phyloP scores from a whole-genome alignment of 2,329 filamentous ascomycete species.

The Aureobasidium namibiae region DNA sequence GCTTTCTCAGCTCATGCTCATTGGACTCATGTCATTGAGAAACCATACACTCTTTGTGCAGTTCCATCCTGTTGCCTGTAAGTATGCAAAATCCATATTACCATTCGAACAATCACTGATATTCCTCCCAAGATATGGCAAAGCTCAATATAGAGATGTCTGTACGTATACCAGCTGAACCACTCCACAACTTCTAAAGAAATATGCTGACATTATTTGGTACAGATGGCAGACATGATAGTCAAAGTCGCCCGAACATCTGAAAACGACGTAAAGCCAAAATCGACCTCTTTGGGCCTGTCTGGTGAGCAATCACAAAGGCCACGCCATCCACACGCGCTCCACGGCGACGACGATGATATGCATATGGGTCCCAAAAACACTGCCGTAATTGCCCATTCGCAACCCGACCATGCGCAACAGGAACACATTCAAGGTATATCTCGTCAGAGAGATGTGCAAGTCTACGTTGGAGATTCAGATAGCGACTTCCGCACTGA shows the following conservation, averaged over 20 bases:
- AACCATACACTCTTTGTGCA: slow-evolving; percentile 33
- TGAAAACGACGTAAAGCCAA: slow-evolving; percentile 1
- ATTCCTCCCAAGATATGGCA: slow-evolving; percentile 26
- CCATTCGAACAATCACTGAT: neutral
- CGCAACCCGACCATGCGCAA: neutral
- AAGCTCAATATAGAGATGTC: slow-evolving; percentile 46
- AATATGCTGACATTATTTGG: neutral
- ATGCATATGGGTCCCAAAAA: neutral
- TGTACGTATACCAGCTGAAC: neutral
- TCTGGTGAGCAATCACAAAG: neutral
- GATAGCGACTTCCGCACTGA: neutral
- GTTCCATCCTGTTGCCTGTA: slow-evolving; percentile 35
- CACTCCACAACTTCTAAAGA: neutral
- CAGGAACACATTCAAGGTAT: slow-evolving; percentile 7
- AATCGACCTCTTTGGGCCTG: neutral
- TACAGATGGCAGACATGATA: slow-evolving; percentile 33
- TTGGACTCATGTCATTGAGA: slow-evolving; percentile 7
- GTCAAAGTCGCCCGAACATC: slow-evolving; percentile 27
- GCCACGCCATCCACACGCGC: neutral
- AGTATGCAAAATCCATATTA: neutral
- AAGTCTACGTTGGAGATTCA: slow-evolving; percentile 2
- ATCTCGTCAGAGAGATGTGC: neutral
- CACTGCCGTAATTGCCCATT: neutral
- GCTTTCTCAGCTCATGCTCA: slow-evolving; percentile 1
- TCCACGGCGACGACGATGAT: neutral